Evolutionary conservation across 2,329 filamentous ascomycete species (phyloP).

Genomic region (Penicillium sp.): DNA sequence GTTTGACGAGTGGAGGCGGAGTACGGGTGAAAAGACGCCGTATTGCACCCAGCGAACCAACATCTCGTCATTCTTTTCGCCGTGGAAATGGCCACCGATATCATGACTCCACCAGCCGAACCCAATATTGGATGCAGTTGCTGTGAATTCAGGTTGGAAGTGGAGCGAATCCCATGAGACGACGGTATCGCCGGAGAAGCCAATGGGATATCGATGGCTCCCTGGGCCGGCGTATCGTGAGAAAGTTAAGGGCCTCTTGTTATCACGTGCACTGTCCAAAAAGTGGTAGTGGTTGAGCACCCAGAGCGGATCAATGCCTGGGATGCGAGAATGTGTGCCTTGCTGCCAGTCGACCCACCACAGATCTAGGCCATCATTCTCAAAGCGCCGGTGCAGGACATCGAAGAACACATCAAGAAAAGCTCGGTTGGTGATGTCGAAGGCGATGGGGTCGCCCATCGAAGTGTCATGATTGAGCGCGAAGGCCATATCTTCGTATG

Average conservation of each 20-base stretch:
- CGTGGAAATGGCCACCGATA: constrained; percentile 64
- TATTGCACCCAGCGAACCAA: constrained; percentile 54
- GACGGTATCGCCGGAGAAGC: not conserved
- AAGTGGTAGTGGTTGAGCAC: not conserved
- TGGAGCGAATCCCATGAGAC: not conserved
- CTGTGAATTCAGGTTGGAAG: constrained; percentile 42
- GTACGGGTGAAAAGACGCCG: not conserved
- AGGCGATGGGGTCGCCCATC: not conserved
- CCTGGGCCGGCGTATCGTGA: not conserved
- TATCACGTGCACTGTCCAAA: not conserved
- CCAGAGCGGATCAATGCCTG: not conserved
- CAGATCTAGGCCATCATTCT: not conserved
- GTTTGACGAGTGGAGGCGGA: not conserved
- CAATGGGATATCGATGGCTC: not conserved
- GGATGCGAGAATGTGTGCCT: not conserved
- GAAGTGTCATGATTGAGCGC: not conserved
- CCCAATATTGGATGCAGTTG: constrained; percentile 66
- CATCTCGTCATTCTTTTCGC: constrained; percentile 60
- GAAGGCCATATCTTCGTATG: not conserved
- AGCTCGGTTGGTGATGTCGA: not conserved
- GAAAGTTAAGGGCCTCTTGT: not conserved
- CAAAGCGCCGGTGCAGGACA: not conserved
- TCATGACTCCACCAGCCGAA: constrained; percentile 71
- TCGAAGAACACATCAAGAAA: not conserved
- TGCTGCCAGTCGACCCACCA: not conserved